Evolutionary conservation across 306 rosid genomes (phyloP), one percentile per base, ranked within the genome.

Genomic region (Fagus sylvatica): DNA sequence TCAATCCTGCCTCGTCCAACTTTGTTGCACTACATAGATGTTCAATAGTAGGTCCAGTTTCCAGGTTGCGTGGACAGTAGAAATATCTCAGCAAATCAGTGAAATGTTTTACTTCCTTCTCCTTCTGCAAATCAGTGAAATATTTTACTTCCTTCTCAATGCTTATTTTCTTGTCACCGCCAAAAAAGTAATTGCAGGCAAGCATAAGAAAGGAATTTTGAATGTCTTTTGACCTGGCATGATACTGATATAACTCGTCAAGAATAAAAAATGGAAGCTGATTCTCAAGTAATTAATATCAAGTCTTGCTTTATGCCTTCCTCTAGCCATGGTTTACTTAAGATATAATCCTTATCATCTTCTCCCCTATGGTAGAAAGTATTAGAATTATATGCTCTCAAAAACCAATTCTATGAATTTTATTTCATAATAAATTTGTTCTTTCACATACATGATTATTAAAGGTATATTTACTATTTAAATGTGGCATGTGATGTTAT

Each of bases 281-380:
- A 72, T 84, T 84, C 30, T 84, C 87, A 3, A 80, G 80, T n/a
- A n/a, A n/a, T n/a, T 41, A 80, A 32, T 2, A 80, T 57, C 69
- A 84, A 48, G 8, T 79, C 87, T 7, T 36, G 61, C 73, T 49
- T 46, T 2, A 80, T 1, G 11, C 64, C 66, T 51, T 72, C 69
- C 55, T 32, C 53, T 70, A 84, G 69, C 84, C 87, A 84, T 6
- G 84, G 77, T 10, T 77, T 76, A 2, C 74, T 41, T 3, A 68
- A 2, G 5, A 84, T 68, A 46, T 80, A 75, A 39, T 79, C 74
- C 4, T 36, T 56, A 8, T 0, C 51, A 7, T 43, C 49, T 3
- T 6, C 1, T 1, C 17, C 2, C 1, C 15, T 2, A 3, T 0
- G n/a, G n/a, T n/a, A n/a, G n/a, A n/a, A 3, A 13, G 3, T 57